phyloP scores from a whole-genome alignment of 2,329 filamentous ascomycete genomes.

The Phialocephala subalpina region DNA sequence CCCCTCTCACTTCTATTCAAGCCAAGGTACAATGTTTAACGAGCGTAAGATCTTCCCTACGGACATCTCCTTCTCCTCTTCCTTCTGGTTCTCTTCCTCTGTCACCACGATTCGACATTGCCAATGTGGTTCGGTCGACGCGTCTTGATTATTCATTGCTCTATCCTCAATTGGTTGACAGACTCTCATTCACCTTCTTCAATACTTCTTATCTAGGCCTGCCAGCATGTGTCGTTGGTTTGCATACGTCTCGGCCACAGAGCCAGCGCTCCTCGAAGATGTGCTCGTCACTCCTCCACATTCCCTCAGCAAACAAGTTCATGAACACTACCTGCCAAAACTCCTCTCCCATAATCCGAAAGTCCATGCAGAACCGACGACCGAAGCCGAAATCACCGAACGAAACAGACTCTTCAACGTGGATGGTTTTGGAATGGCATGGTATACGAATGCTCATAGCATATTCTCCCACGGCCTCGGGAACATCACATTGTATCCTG shows the following conservation, averaged over 20 bases:
- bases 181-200: not conserved
- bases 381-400: constrained; percentile 53
- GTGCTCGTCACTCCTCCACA: constrained; percentile 56
- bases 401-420: constrained; percentile 62
- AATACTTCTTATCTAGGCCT: not conserved
- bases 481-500: constrained; percentile 50
- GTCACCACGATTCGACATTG: not conserved
- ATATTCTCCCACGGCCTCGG: constrained; percentile 38
- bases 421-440: constrained; percentile 62
- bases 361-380: constrained; percentile 44
- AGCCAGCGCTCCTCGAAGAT: constrained; percentile 62
- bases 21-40: not conserved
- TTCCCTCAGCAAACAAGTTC: constrained; percentile 53
- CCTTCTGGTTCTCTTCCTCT: not conserved
- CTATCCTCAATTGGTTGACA: not conserved
- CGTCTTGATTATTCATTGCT: not conserved
- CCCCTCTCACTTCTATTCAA: not conserved
- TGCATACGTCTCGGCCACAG: constrained; percentile 59
- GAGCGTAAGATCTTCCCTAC: not conserved
- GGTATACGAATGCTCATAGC: constrained; percentile 56
- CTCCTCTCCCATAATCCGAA: constrained; percentile 54
- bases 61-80: not conserved
- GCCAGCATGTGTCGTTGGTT: constrained; percentile 59
- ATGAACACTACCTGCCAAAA: constrained; percentile 61
- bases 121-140: not conserved